Evolutionary conservation across 2,329 filamentous ascomycete genomes (phyloP), one percentile per base, ranked within the genome.

Genomic region (Rhynchosporium graminicola): DNA sequence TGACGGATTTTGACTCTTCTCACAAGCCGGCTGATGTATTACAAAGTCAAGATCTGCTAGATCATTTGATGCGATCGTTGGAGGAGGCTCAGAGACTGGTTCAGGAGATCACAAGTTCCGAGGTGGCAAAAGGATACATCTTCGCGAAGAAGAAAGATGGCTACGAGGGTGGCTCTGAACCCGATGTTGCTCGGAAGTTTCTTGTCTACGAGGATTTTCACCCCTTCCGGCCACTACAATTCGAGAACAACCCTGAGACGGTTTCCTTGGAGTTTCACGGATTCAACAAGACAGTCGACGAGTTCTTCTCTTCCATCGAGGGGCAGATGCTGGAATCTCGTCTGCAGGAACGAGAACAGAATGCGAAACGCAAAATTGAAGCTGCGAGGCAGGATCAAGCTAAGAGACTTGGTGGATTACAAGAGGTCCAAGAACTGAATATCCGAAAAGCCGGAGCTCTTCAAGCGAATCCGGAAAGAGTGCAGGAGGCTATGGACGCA

Each of bases 291-390:
- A 95, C 92, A 0, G 92, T 97, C 0, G 95, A 99, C 73, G 91
- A 97, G 69, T 99, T 97, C 78, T 98, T 96, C 75, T 98, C 95
- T 0, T 98, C 94, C 0, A 85, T 98, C 31, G 95, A 99, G 77
- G 92, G 93, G 0, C 94, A 97, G 74, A 96, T 91, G 74, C 81
- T 98, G 0, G 90, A 96, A 74, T 96, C 91, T 1, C 84, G 87
- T 59, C 78, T 98, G 4, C 86, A 86, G 3, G 94, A 98, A 74
- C 86, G 89, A 55, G 92, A 99, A 75, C 86, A 89, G 26, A 82
- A 83, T 3, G 95, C 95, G 3, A 90, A 88, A 76, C 86, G 86
- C 71, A 97, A 96, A 74, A 81, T 99, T 3, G 91, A 97, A 43
- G 84, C 89, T n/a, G 92, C 93, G 0, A 86, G 86, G 70, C 82